Conservation (phyloP, 768 basidiomycete species). For the Trametes cubensis region DNA sequence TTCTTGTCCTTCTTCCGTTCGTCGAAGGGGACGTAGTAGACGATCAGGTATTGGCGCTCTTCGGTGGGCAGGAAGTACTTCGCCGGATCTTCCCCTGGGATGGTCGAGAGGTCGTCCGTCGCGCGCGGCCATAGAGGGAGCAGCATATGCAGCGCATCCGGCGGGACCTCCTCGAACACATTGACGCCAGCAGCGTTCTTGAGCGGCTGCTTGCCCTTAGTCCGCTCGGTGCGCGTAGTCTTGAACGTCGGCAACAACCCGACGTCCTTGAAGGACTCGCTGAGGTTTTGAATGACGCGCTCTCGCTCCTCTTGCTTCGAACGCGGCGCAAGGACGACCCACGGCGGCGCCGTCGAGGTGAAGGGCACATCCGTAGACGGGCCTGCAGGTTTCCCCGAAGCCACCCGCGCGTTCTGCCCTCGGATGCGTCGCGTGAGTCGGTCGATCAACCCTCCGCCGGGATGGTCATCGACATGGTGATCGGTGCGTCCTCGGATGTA, state of each 20-base stretch:
- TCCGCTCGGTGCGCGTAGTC: conserved; percentile 26
- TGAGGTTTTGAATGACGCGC: conserved; percentile 65
- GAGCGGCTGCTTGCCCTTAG: conserved; percentile 27
- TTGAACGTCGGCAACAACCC: conserved; percentile 66
- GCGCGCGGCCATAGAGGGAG: conserved; percentile 84
- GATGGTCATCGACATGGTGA: conserved; percentile 25
- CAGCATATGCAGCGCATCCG: conserved; percentile 79
- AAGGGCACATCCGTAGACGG: conserved; percentile 17
- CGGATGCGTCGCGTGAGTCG: conserved; percentile 28
- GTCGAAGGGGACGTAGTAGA: conserved; percentile 73
- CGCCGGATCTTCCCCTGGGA: conserved; percentile 24
- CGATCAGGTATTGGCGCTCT: conserved; percentile 70
- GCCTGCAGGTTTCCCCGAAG: conserved; percentile 22
- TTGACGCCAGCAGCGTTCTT: conserved; percentile 24
- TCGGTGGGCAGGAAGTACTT: conserved; percentile 45
- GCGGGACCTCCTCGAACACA: conserved; percentile 50
- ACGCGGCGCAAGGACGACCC: conserved; percentile 68
- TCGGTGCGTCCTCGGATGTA: conserved; percentile 28
- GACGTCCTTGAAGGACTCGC: conserved; percentile 76
- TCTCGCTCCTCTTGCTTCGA: conserved; percentile 69
- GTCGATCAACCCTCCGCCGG: conserved; percentile 22
- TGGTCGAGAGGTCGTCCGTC: conserved; percentile 49
- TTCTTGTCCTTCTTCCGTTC: conserved; percentile 27
- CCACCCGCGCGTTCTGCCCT: conserved; percentile 20
- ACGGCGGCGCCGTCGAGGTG: conserved; percentile 46